These are phyloP conservation scores for Colletotrichum tropicale DNA, from an alignment of 2,329 filamentous ascomycete species.

Conservation along the genomic window DNA sequence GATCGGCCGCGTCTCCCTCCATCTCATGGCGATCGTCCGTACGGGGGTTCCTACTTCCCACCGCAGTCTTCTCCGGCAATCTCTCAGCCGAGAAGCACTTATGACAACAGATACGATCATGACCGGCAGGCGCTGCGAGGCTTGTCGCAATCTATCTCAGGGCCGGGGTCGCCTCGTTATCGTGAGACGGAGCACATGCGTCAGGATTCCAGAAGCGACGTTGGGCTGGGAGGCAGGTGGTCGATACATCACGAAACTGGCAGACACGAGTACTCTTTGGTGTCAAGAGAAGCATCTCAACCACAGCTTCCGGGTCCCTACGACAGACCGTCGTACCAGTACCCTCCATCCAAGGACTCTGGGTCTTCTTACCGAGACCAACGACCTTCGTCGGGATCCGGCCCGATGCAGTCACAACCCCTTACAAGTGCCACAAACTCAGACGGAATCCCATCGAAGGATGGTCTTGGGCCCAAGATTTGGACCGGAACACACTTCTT, in stretches of 20 bases:
- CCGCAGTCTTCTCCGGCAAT: slow-evolving; percentile 40
- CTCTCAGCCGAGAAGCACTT: slow-evolving; percentile 49
- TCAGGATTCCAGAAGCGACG: slow-evolving; percentile 39
- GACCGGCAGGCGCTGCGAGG: slow-evolving; percentile 39
- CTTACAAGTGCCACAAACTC: slow-evolving; percentile 32
- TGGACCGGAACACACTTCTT: slow-evolving; percentile 73
- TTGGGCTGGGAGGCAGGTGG: slow-evolving; percentile 41
- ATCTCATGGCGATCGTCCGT: slow-evolving; percentile 38
- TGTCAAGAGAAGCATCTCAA: slow-evolving; percentile 40
- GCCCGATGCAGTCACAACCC: slow-evolving; percentile 30
- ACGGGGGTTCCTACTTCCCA: slow-evolving; percentile 51
- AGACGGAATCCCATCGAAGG: slow-evolving; percentile 57
- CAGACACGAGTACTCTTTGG: slow-evolving; percentile 51
- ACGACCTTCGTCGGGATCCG: slow-evolving; percentile 23
- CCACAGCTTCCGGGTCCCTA: slow-evolving; percentile 34
- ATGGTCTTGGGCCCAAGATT: slow-evolving; percentile 69
- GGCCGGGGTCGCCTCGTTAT: slow-evolving; percentile 49
- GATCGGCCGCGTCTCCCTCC: slow-evolving; percentile 50
- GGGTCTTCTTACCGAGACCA: slow-evolving; percentile 30
- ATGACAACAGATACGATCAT: slow-evolving; percentile 49
- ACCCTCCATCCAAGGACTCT: slow-evolving; percentile 39
- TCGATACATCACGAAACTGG: slow-evolving; percentile 41
- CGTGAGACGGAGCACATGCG: slow-evolving; percentile 41
- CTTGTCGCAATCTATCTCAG: slow-evolving; percentile 39
- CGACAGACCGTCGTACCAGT: slow-evolving; percentile 38